These are phyloP conservation scores for Botrytis pseudocinerea DNA, from an alignment of 2,329 filamentous ascomycete species.

Conservation along the genomic window DNA sequence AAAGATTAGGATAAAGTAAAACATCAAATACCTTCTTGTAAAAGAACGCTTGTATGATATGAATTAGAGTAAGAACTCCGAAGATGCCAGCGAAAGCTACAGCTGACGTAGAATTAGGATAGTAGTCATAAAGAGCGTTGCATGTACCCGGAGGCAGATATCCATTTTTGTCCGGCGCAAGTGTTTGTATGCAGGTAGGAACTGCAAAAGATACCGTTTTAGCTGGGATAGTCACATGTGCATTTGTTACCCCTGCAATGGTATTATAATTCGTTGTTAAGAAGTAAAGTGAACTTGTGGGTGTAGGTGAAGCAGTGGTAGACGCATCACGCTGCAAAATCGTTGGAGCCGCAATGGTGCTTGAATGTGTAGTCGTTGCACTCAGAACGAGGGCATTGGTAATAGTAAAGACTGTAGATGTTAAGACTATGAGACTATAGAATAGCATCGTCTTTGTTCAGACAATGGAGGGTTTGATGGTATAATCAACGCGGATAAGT, in stretches of 20 bases:
- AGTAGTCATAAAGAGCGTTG: constrained; percentile 43
- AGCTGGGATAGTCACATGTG: constrained; percentile 21
- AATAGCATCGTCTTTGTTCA: background rate
- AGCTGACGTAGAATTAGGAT: constrained; percentile 43
- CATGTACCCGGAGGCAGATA: constrained; percentile 42
- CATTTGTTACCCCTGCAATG: constrained; percentile 22
- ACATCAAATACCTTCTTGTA: constrained; percentile 40
- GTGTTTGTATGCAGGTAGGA: constrained; percentile 23
- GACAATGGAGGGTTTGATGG: background rate
- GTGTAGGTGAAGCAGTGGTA: background rate
- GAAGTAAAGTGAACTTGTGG: constrained; percentile 19
- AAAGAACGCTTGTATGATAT: constrained; percentile 43
- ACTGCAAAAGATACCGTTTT: constrained; percentile 24
- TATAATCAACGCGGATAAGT: background rate
- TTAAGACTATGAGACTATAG: background rate
- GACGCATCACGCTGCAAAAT: background rate
- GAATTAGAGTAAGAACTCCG: constrained; percentile 38
- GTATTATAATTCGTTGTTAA: constrained; percentile 24
- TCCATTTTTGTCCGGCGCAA: constrained; percentile 19
- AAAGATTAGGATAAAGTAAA: background rate
- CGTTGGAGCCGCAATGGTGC: background rate
- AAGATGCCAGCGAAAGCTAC: constrained; percentile 43
- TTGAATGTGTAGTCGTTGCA: background rate
- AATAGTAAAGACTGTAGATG: background rate
- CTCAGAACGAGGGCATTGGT: constrained; percentile 1